Evolutionary conservation across 2,329 filamentous ascomycete species (phyloP).

Genomic region (Fusarium sp.): DNA sequence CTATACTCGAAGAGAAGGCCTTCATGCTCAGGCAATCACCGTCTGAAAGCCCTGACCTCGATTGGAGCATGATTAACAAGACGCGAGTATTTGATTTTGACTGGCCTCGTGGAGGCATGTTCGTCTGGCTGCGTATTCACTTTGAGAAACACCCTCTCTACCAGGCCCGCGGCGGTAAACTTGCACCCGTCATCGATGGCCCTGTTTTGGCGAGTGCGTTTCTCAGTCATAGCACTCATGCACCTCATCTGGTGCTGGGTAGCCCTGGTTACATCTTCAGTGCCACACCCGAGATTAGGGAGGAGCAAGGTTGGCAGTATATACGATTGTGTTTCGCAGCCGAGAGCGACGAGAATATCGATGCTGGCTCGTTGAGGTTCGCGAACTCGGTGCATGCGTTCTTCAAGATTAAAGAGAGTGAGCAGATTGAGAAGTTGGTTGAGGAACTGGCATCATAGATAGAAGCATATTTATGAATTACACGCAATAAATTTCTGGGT

Average conservation of each 20-base stretch:
- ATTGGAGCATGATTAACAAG: constrained; percentile 83
- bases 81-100: constrained; percentile 80
- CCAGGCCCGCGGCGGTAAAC: constrained; percentile 50
- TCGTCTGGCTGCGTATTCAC: constrained; percentile 82
- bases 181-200: constrained; percentile 62
- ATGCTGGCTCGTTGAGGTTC: constrained; percentile 72
- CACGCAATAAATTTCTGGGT: background rate
- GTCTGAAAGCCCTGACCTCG: constrained; percentile 62
- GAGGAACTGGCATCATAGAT: constrained; percentile 51
- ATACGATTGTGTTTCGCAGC: constrained; percentile 88
- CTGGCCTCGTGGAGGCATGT: constrained; percentile 92
- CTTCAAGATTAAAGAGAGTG: constrained; percentile 78
- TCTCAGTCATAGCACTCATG: constrained; percentile 77
- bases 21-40: constrained; percentile 74
- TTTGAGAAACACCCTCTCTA: constrained; percentile 81
- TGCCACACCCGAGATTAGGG: constrained; percentile 70
- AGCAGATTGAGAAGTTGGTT: constrained; percentile 74
- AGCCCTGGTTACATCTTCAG: constrained; percentile 81
- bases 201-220: constrained; percentile 73
- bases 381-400: constrained; percentile 78
- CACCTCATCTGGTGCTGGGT: constrained; percentile 77
- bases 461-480: background rate
- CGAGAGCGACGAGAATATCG: constrained; percentile 78
- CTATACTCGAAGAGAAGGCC: constrained; percentile 76
- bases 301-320: constrained; percentile 75